Evolutionary conservation across 805 yeast genomes (phyloP), one percentile per base, ranked within the genome.

Genomic region (Maudiozyma turicensis): DNA sequence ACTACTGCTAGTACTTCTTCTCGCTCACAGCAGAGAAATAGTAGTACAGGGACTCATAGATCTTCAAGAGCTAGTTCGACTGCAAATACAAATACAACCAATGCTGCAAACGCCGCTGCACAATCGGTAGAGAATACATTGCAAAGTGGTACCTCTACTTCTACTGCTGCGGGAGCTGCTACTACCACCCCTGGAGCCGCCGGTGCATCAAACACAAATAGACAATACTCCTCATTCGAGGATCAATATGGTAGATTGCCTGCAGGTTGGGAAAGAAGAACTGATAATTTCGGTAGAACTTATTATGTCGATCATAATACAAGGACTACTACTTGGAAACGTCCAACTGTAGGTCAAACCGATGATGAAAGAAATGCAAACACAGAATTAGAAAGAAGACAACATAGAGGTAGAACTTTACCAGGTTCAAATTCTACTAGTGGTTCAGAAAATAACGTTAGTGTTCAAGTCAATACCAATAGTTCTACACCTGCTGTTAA

Each of bases 231-330:
- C 5, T 87, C 98, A 1, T 93, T 93, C 66, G 99, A 93, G 69
- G 99, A 93, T 70, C 98, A 91, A 67, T 80, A 82, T 59, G 99
- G 99, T 41, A 77, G 96, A 63, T 75, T 93, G 57, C 99, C 99
- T 3, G 88, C 96, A 6, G 99, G 99, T 4, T 93, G 99, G 98
- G 99, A 93, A 69, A 82, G 99, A 59, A 80, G 99, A 70, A 90
- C 98, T 1, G 99, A 93, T 67, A 88, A 89, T 67, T 86, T 89
- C 61, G 99, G 99, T 31, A 80, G 99, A 63, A 91, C 98, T 1
- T 93, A 93, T 69, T 93, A 91, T 65, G 99, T 93, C 37, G 99
- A 93, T 70, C 99, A 93, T 71, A 89, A 91, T 67, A 86, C 96
- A 20, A 82, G 97, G 70, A 86, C 96, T 8, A 93, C 99, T 8